Conservation (phyloP, 495 filamentous ascomycete genomes). For the Mycothermus thermophilus region DNA sequence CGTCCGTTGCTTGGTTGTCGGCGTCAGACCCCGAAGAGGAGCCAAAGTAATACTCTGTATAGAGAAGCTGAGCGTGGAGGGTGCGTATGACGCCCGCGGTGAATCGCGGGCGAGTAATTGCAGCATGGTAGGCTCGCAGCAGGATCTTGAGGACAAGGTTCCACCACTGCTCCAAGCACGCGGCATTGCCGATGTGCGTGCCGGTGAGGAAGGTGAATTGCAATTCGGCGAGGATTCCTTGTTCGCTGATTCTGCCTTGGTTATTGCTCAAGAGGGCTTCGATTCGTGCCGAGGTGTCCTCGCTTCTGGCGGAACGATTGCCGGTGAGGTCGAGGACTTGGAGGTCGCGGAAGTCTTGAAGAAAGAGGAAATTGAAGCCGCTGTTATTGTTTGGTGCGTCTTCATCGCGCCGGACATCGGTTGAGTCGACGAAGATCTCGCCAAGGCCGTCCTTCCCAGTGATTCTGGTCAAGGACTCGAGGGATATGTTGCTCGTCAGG, state of each 20-base stretch:
- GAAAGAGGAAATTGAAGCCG: slow-evolving; percentile 39
- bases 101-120: slow-evolving; percentile 40
- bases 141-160: slow-evolving; percentile 51
- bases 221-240: slow-evolving; percentile 66
- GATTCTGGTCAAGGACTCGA: slow-evolving; percentile 32
- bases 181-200: slow-evolving; percentile 67
- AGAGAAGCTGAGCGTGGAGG: slow-evolving; percentile 56
- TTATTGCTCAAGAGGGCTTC: slow-evolving; percentile 8
- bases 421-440: slow-evolving; percentile 41
- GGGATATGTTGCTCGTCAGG: slow-evolving; percentile 39
- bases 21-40: neutral
- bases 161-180: slow-evolving; percentile 84
- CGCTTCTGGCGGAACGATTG: no score
- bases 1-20: neutral
- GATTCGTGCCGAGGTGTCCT: slow-evolving; percentile 22
- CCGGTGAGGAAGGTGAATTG: slow-evolving; percentile 77
- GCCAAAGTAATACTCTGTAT: slow-evolving; percentile 49
- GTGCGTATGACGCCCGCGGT: slow-evolving; percentile 47
- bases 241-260: slow-evolving; percentile 7
- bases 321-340: slow-evolving; percentile 44
- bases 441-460: slow-evolving; percentile 25
- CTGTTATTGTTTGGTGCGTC: neutral
- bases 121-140: slow-evolving; percentile 52
- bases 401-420: slow-evolving; percentile 22
- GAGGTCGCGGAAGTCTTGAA: slow-evolving; percentile 50